Evolutionary conservation across 305 asterid genomes (phyloP).

Genomic region (Coffea humblotiana): DNA sequence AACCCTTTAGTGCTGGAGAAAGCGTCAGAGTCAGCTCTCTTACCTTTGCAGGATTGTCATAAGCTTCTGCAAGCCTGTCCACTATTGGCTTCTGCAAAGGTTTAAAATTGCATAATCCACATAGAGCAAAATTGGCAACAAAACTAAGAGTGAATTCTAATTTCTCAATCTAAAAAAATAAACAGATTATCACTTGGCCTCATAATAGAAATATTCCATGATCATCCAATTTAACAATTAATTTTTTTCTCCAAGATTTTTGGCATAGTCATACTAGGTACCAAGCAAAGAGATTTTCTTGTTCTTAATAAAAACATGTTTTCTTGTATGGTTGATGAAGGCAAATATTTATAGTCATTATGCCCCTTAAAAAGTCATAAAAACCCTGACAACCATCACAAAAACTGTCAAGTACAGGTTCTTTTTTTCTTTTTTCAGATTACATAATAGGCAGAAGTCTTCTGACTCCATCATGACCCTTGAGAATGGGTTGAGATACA

Average conservation of each 20-base stretch:
- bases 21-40: neutral
- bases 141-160: neutral
- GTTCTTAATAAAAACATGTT: neutral
- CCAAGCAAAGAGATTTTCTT: neutral
- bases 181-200: neutral
- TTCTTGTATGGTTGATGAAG: neutral
- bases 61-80: constrained; percentile 89
- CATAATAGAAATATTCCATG: neutral
- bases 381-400: neutral
- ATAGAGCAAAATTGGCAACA: neutral
- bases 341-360: neutral
- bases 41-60: constrained; percentile 77
- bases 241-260: neutral
- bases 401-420: neutral
- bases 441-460: neutral
- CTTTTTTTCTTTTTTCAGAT: neutral
- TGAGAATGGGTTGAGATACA: neutral
- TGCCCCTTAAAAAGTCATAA: neutral
- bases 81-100: constrained; percentile 76
- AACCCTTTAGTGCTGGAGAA: neutral
- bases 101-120: constrained; percentile 12
- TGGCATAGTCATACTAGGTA: neutral
- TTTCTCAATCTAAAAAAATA: neutral
- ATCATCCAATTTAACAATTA: neutral
- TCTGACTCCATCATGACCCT: neutral